Conservation (phyloP, 257 asterid species). For the Lycium barbarum region DNA sequence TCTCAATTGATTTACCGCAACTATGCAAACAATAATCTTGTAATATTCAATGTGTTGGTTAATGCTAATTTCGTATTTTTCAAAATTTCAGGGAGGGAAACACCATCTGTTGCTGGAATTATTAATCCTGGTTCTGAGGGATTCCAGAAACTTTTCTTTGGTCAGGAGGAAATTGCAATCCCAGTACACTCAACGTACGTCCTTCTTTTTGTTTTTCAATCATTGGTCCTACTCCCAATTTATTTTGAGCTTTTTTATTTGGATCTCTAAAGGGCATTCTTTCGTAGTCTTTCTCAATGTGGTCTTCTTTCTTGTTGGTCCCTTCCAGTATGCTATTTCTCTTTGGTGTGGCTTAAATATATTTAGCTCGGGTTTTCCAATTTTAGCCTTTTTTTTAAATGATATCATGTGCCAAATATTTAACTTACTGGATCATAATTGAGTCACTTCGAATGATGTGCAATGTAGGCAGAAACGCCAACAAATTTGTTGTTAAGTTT, state of each 20-base stretch:
- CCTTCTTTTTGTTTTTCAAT: constrained; percentile 22
- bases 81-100: constrained; percentile 80
- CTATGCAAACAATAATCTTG: background rate
- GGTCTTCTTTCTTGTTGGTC: background rate
- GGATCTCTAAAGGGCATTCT: constrained; percentile 9
- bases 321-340: background rate
- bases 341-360: background rate
- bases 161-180: constrained; percentile 97
- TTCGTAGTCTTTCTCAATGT: background rate
- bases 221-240: constrained; percentile 19
- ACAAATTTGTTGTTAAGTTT: background rate
- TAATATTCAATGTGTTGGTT: constrained; percentile 27
- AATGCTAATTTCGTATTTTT: constrained; percentile 28
- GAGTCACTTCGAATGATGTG: background rate
- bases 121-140: constrained; percentile 99
- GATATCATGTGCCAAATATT: background rate
- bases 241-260: constrained; percentile 13
- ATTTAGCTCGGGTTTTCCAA: background rate
- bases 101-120: constrained; percentile 98
- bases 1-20: background rate
- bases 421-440: background rate
- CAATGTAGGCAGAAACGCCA: background rate
- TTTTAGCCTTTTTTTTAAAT: background rate
- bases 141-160: constrained; percentile 94
- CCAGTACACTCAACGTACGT: constrained; percentile 94